A percentile compares a stretch with the other conserved stretches of the same genome.
These are phyloP conservation scores for Epichloe glyceriae DNA, from an alignment of 2,329 filamentous ascomycete species.

Conservation along the genomic window DNA sequence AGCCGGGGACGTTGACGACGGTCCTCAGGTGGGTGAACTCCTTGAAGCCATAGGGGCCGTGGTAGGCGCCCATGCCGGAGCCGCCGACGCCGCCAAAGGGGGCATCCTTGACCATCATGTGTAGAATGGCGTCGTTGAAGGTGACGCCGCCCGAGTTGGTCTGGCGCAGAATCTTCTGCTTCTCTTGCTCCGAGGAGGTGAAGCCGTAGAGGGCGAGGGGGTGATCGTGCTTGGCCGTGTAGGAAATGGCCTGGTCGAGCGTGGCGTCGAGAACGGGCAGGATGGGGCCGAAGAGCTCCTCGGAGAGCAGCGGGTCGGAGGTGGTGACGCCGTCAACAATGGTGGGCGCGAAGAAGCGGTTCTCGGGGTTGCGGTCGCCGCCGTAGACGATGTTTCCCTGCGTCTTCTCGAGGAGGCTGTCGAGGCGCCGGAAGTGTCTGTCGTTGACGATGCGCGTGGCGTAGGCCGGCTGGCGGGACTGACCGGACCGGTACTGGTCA, in stretches of 20 bases:
- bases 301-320: constrained; percentile 26
- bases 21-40: constrained; percentile 18
- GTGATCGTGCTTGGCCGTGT: constrained; percentile 16
- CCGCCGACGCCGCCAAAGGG: constrained; percentile 35
- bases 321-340: constrained; percentile 23
- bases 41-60: constrained; percentile 28
- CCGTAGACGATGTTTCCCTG: constrained; percentile 24
- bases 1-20: constrained; percentile 7
- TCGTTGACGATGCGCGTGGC: constrained; percentile 26
- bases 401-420: constrained; percentile 21
- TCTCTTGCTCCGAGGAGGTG: constrained; percentile 21
- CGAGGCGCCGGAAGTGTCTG: constrained; percentile 28
- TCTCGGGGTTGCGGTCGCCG: constrained; percentile 17
- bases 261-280: constrained; percentile 25
- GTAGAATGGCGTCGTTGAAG: constrained; percentile 29
- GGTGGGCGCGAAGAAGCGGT: constrained; percentile 22
- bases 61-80: constrained; percentile 30
- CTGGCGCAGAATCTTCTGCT: constrained; percentile 15
- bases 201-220: constrained; percentile 30
- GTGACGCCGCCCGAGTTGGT: constrained; percentile 31
- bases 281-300: constrained; percentile 33
- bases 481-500: constrained; percentile 11
- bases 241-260: constrained; percentile 17
- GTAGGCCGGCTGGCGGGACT: constrained; percentile 2
- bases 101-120: constrained; percentile 22